Base-by-base conservation (phyloP, 192 early-diverging fungal species). In the Spizellomyces punctatus region DNA sequence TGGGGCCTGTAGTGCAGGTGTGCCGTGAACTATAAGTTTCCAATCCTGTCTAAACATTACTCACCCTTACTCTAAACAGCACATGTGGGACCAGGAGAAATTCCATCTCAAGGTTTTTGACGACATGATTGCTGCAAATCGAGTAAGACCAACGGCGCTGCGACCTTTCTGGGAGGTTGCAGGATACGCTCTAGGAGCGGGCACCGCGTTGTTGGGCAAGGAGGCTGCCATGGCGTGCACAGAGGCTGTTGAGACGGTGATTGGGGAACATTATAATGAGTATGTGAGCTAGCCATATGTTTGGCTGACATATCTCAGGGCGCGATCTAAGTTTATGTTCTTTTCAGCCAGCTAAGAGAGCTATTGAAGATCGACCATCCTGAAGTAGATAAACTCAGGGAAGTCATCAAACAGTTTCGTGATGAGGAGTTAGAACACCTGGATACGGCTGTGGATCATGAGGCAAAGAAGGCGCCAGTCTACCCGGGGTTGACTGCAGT, bases 221-320 rank as follows among this genome's bases (percentile, higher is more conserved):
- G 91, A 95, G 67, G 94, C 95, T 21, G 94, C 95, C 41, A 99
- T 99, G 95, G 95, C 95, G n/a, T 96, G 94, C 77, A 99, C 96
- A 0, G 96, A 99, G 71, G 96, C 95, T 5, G 96, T 97, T 12
- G 96, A 99, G 82, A 95, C 94, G 8, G 90, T 93, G 10, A 99
- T 99, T 78, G 95, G 96, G 27, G 77, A 89, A 46, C 96, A 99
- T 75, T 98, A 98, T 78, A 93, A 98, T 73, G 94, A 98, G 89
- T 90, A 80, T 56, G 82, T 48, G 12, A 36, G 27, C 27, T 36
- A 36, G 3, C 3, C 1, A 36, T 57, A n/a, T 12, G 16, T 63
- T 6, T 68, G 46, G 22, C 5, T 61, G 27, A 36, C 27, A 36
- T 36, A 36, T 36, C 27, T 36, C 27, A 36, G 27, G 27, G 27